phyloP scores from a whole-genome alignment of 116 monocot genomes.

The Papilionanthe hybrid region DNA sequence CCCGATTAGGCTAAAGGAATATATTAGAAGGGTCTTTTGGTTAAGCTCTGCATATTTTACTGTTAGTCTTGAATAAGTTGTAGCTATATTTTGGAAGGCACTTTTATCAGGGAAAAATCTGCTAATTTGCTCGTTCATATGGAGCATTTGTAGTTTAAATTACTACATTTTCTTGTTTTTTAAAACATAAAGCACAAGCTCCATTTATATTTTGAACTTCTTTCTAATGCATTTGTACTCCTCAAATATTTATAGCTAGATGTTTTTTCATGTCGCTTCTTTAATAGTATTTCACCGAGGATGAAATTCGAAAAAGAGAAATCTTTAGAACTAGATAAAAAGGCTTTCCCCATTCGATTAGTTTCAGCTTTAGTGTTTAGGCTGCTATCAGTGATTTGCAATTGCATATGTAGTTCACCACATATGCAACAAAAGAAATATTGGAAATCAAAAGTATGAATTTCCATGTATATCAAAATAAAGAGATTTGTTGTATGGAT shows the following conservation, averaged over 20 bases:
- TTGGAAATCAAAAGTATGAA: neutral
- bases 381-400: neutral
- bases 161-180: neutral
- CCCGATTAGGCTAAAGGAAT: constrained; percentile 2
- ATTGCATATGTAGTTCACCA: neutral
- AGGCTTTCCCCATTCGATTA: neutral
- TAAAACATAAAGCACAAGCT: neutral
- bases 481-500: neutral
- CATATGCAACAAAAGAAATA: neutral
- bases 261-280: neutral
- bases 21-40: neutral
- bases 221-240: neutral
- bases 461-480: neutral
- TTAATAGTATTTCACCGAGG: neutral
- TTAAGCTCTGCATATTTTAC: neutral
- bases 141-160: neutral
- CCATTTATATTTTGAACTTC: neutral
- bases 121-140: neutral
- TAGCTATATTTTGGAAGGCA: neutral
- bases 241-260: neutral
- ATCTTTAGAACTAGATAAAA: neutral
- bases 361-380: neutral
- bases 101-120: neutral
- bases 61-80: neutral
- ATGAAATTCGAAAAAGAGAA: neutral